Percentiles rank a stretch among this genome's conserved stretches.
Evolutionary conservation across 2,329 filamentous ascomycete species (phyloP).

Genomic region (Claviceps sp.): DNA sequence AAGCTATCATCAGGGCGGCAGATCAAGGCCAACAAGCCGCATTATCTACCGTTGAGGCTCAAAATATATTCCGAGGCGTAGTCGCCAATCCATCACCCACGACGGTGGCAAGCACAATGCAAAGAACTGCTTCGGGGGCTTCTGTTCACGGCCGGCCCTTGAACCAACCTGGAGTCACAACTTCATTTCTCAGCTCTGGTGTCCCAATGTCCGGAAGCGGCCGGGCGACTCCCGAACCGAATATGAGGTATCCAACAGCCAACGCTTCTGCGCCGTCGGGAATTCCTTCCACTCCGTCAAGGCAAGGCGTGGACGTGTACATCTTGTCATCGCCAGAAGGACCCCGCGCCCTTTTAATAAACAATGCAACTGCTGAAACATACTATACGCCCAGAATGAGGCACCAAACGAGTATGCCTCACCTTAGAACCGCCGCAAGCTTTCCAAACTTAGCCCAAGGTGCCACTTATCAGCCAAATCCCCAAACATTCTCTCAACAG

Average conservation of each 20-base stretch:
- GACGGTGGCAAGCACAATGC: conserved; percentile 37
- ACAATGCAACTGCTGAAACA: conserved; percentile 32
- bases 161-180: conserved; percentile 28
- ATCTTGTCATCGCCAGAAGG: conserved; percentile 47
- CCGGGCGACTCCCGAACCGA: conserved; percentile 32
- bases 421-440: conserved; percentile 12
- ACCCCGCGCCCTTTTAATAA: conserved; percentile 43
- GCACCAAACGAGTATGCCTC: conserved; percentile 15
- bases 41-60: conserved; percentile 30
- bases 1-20: conserved; percentile 17
- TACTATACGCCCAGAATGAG: conserved; percentile 35
- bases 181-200: conserved; percentile 22
- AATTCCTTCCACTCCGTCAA: conserved; percentile 10
- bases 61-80: conserved; percentile 31
- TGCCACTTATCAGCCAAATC: neutral
- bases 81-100: conserved; percentile 32
- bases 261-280: conserved; percentile 10
- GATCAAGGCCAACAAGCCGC: conserved; percentile 12
- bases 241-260: conserved; percentile 19
- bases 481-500: conserved; percentile 4
- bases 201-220: conserved; percentile 30
- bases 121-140: conserved; percentile 34
- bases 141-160: conserved; percentile 25
- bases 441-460: conserved; percentile 5
- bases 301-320: conserved; percentile 38